Evolutionary conservation across 768 basidiomycete genomes (phyloP), one percentile per base, ranked within the genome.

Genomic region (Podaxis rugospora): DNA sequence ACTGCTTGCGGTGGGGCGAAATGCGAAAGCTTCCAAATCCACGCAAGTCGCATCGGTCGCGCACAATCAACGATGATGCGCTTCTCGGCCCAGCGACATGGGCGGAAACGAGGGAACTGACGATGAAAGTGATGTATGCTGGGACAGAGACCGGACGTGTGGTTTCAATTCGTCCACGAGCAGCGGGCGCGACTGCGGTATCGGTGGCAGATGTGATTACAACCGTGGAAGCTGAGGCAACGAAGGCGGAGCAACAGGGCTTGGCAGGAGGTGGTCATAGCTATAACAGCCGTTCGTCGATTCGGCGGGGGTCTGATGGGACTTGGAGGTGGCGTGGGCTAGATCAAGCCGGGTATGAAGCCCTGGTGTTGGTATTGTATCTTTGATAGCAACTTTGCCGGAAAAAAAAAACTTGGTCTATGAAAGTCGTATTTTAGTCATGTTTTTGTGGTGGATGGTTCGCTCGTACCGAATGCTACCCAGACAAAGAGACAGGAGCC

Each of bases 181-280:
- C 18, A 25, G 28, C 35, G 56, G 25, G 51, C 16, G 59, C 28
- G 21, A 46, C 51, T 13, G 32, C 7, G 5, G 59, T 60, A 18
- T 44, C 40, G 21, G 51, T 60, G 5, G 40, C 32, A n/a, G 59
- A 60, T 36, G 59, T 60, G 23, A 46, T 60, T 9, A 35, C 14
- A 1, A 40, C 59, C 13, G 51, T 60, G 25, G 51, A 54, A 21
- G 9, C 3, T 5, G 39, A 53, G 21, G 14, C 28, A 25, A 5
- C 4, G 23, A 50, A 21, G 46, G 47, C 47, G 47, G 54, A 21
- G 36, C 16, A 23, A 36, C 59, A 23, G 28, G 25, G 32, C 16
- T 27, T 40, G 27, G 28, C 42, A 25, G 51, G 42, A 5, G 51
- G 59, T 2, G 27, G 40, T 2, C 21, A 46, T 11, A 16, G 6